These are phyloP conservation scores for Lasiosphaeria miniovina DNA, from an alignment of 495 filamentous ascomycete species.

Conservation along the genomic window DNA sequence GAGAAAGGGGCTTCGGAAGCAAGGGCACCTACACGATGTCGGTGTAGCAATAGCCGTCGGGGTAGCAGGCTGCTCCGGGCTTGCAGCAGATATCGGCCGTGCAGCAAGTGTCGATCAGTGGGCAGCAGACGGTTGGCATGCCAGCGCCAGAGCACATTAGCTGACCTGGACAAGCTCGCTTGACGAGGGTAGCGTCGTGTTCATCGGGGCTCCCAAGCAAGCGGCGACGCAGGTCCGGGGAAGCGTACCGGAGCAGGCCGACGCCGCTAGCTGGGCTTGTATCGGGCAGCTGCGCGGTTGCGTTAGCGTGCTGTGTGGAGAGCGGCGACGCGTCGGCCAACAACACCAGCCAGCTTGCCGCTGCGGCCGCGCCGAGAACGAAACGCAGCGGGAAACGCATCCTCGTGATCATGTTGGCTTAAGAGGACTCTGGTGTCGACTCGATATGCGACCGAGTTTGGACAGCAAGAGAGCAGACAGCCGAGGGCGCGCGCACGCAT, in stretches of 20 bases:
- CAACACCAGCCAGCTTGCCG: background rate
- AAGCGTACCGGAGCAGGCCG: background rate
- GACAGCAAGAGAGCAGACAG: too few relatives aligned
- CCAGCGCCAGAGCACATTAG: background rate
- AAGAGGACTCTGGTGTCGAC: too few relatives aligned
- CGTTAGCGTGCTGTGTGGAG: background rate
- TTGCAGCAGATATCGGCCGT: background rate
- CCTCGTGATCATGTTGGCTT: too few relatives aligned
- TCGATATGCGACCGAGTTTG: too few relatives aligned
- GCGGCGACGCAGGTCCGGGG: background rate
- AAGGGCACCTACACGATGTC: background rate
- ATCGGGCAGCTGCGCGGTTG: background rate
- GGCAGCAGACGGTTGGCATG: background rate
- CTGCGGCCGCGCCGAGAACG: too few relatives aligned
- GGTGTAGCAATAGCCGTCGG: background rate
- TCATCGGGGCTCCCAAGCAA: background rate
- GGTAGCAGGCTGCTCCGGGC: background rate
- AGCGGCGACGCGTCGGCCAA: background rate
- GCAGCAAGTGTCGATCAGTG: background rate
- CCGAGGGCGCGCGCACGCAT: too few relatives aligned
- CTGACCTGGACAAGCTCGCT: background rate
- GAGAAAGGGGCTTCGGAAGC: background rate
- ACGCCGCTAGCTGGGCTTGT: background rate
- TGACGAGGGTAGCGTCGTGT: background rate
- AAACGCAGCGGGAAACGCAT: too few relatives aligned